Evolutionary conservation across 306 rosid species (phyloP).

Genomic region (Begonia loranthoides): DNA sequence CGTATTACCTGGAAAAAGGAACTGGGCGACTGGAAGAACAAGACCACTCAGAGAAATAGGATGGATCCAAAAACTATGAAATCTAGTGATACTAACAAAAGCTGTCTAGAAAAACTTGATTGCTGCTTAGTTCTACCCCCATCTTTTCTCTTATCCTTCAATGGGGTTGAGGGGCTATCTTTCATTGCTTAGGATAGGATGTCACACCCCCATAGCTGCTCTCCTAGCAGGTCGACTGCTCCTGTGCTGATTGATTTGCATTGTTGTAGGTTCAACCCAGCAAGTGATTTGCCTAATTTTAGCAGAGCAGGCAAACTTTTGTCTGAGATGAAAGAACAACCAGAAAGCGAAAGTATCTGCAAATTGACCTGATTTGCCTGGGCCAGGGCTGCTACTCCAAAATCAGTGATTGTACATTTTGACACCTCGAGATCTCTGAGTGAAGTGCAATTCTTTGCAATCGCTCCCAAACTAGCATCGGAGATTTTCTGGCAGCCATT

Average conservation of each 20-base stretch:
- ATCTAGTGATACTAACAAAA: slow-evolving; percentile 24
- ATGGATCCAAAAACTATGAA: slow-evolving; percentile 71
- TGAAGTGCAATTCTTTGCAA: slow-evolving; percentile 48
- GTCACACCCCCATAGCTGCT: slow-evolving; percentile 65
- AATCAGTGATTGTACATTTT: slow-evolving; percentile 49
- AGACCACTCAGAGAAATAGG: slow-evolving; percentile 33
- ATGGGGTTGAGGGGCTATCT: slow-evolving; percentile 2
- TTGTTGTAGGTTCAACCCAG: slow-evolving; percentile 58
- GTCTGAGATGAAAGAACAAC: slow-evolving; percentile 48
- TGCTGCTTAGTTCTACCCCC: slow-evolving; percentile 13
- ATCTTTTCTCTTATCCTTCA: slow-evolving; percentile 5
- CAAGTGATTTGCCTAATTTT: slow-evolving; percentile 46
- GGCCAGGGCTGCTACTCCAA: slow-evolving; percentile 53
- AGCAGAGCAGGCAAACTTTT: slow-evolving; percentile 46
- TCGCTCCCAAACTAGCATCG: slow-evolving; percentile 48
- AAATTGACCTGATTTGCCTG: slow-evolving; percentile 26
- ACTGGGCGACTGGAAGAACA: slow-evolving; percentile 32
- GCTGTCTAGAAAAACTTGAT: slow-evolving; percentile 19
- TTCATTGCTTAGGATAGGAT: slow-evolving; percentile 44
- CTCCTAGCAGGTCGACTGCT: slow-evolving; percentile 36
- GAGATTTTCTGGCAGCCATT: slow-evolving; percentile 49
- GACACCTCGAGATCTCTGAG: slow-evolving; percentile 71
- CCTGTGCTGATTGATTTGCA: slow-evolving; percentile 57
- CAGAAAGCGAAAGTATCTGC: slow-evolving; percentile 60
- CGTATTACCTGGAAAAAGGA: slow-evolving; percentile 45